Base-by-base conservation (phyloP, 73 alveolate species). In the Tetrahymena malaccensis region DNA sequence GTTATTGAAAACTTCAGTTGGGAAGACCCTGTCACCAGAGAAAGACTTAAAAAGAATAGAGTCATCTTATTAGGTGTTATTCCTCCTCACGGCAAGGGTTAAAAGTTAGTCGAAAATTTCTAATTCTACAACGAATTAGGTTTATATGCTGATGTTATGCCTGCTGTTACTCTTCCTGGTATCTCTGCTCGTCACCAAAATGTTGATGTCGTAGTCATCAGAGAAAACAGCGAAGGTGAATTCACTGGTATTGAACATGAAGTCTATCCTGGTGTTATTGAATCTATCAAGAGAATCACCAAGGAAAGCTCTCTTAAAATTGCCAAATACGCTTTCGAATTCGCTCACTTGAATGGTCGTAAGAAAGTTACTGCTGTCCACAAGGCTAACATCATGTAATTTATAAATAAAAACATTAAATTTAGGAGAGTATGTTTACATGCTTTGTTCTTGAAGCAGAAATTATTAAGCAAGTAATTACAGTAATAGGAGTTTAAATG, bases 271-370 rank as follows among this genome's bases (percentile, higher is more conserved):
- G 98, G 98, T 38, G 98, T 97, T 4, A 94, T 97, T 43, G 98
- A 97, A 96, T 94, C 97, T 38, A 96, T 97, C 55, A 97, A 97
- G 94, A 96, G 97, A 33, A 96, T 96, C 31, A 97, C 98, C 89
- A 93, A 94, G 50, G 94, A 85, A 44, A 96, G 94, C 85, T 96
- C 98, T 19, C 55, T 93, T 34, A 95, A 97, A 89, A 96, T 97
- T 22, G 98, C 98, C 43, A 96, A 97, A 85, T 97, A 97, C 84
- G 98, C 98, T 37, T 97, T 97, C 85, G 98, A 97, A 43, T 95
- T 95, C 94, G 98, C 98, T n/a, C 96, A 95, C 93, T 94, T 97
- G 34, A 95, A 96, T 43, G 97, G 97, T 38, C 85, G 98, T 56
- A 97, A 96, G 96, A 96, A 96, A 94, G 98, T 97, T 34, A 97